phyloP scores from a whole-genome alignment of 179 eudicot genomes.

The Pouteria campechiana region DNA sequence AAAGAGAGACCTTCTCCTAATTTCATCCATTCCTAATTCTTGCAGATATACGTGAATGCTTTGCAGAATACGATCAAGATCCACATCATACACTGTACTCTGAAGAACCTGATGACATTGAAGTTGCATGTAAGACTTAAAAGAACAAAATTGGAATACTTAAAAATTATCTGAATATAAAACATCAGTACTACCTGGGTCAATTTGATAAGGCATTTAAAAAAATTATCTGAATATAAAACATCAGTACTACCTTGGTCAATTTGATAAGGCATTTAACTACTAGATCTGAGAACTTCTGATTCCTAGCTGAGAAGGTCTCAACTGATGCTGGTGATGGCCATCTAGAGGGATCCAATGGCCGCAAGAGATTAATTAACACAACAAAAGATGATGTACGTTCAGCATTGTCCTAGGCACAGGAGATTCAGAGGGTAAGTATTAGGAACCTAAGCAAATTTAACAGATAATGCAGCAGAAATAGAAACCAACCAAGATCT shows the following conservation, averaged over 20 bases:
- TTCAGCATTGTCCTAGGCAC: slow-evolving; percentile 86
- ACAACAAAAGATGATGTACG: slow-evolving; percentile 91
- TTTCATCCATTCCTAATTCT: slow-evolving; percentile 98
- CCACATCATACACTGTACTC: slow-evolving; percentile 81
- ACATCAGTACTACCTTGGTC: slow-evolving; percentile 85
- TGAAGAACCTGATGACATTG: slow-evolving; percentile 69
- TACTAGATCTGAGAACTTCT: slow-evolving; percentile 92
- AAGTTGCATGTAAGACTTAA: neutral
- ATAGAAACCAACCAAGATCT: slow-evolving; percentile 52
- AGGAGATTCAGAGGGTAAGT: slow-evolving; percentile 1
- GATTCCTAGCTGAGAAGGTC: slow-evolving; percentile 58
- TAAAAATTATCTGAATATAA: too few species aligned
- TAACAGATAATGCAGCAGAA: neutral
- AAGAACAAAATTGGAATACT: too few species aligned
- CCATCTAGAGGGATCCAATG: slow-evolving; percentile 85
- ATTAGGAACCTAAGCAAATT: neutral
- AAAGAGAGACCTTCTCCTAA: slow-evolving; percentile 66
- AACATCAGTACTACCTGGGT: too few species aligned
- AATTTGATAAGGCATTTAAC: slow-evolving; percentile 94
- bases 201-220: too few species aligned
- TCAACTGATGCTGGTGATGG: slow-evolving; percentile 78
- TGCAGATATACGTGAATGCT: slow-evolving; percentile 93
- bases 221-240: too few species aligned
- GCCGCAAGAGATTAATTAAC: slow-evolving; percentile 75
- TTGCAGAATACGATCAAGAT: slow-evolving; percentile 89